Base-by-base conservation (phyloP, 805 yeast species). In the Blastobotrys attinorum region DNA sequence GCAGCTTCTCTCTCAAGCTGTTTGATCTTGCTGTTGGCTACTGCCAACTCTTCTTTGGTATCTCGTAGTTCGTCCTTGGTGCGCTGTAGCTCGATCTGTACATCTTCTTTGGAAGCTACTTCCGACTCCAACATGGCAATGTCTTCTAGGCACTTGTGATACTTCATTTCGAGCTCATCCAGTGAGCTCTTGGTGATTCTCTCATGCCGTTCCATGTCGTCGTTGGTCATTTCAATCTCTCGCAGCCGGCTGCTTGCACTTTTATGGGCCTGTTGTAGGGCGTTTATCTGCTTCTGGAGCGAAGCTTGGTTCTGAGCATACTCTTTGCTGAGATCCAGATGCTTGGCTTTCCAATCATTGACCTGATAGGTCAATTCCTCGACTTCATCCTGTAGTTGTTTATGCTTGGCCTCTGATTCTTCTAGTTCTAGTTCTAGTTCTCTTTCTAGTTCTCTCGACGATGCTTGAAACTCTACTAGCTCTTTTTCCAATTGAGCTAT, bases 391-490 rank as follows among this genome's bases (percentile, higher is more conserved):
- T 52, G 47, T 23, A 64, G 54, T 20, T 45, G 50, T n/a, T 44
- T 46, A 23, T 55, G 56, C 37, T 49, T 46, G 33, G 46, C 48
- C 18, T 66, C 67, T 18, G 64, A 45, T 20, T 57, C 64, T n/a
- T 52, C 63, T 29, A 67, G 54, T 46, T 72, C 75, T 43, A 60
- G 59, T 53, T 71, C 76, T 27, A 71, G 55, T 42, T 70, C 76
- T 32, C 56, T 58, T 51, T 71, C 76, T 31, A 71, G 56, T 48
- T 71, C 76, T 39, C 62, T 57, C 36, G 72, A 66, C 4, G 73
- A 66, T 18, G 54, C 58, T 45, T 68, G 69, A 45, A 71, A 69
- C 49, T 71, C 76, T 17, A 54, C 58, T 16, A 72, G 53, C 49
- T 70, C 74, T 4, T 49, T 49, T 51, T 68, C 72, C 11, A 71